Evolutionary conservation across 2,329 filamentous ascomycete species (phyloP).

Genomic region (Cadophora sp.): DNA sequence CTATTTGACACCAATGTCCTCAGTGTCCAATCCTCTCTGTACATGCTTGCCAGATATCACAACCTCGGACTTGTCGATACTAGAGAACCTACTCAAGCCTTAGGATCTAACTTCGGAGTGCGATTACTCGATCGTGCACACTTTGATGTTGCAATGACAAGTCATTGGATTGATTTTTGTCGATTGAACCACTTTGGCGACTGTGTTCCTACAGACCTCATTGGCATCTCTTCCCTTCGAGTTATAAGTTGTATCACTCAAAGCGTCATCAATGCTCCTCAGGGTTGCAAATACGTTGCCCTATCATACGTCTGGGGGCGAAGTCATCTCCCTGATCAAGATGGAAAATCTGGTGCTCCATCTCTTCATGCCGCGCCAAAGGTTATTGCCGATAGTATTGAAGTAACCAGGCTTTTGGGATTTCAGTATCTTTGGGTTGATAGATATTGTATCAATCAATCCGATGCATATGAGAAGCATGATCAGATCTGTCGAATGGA

Average conservation of each 20-base stretch:
- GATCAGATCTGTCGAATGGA: slow-evolving; percentile 8
- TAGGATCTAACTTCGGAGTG: neutral
- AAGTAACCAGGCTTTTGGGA: neutral
- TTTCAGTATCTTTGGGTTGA: neutral
- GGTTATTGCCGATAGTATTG: neutral
- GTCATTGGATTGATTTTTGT: neutral
- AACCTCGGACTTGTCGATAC: neutral
- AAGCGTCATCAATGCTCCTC: neutral
- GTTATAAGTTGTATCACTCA: neutral
- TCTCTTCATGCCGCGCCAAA: neutral
- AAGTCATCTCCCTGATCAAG: neutral
- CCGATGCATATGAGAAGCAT: neutral
- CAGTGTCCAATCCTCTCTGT: too few relatives aligned
- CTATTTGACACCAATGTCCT: neutral
- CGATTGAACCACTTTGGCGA: neutral
- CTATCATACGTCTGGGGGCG: slow-evolving; percentile 5
- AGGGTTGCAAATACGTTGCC: neutral
- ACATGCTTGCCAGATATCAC: neutral
- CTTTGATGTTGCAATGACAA: neutral
- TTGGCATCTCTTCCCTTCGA: neutral
- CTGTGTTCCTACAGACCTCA: neutral
- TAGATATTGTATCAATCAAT: slow-evolving; percentile 10
- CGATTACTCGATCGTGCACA: neutral
- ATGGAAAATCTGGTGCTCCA: neutral
- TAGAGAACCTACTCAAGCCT: neutral